Percentiles rank a stretch among this genome's conserved stretches.
Evolutionary conservation across 1,284 basidiomycete species (phyloP).

Genomic region (Inonotus hispidus): DNA sequence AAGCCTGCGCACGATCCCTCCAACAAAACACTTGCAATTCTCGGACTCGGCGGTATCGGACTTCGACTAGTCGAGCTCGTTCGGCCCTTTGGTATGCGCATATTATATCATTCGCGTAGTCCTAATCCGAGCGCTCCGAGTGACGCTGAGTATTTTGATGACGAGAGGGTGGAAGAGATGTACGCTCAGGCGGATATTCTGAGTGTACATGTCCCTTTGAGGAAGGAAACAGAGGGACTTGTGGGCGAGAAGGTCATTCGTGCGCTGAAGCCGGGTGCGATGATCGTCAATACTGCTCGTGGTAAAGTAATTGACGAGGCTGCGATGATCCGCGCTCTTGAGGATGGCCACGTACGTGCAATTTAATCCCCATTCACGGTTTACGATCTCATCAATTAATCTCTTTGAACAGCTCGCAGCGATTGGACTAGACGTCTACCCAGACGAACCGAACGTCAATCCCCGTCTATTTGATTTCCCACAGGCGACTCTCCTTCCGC

Average conservation of each 20-base stretch:
- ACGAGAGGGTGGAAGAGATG: conserved; percentile 62
- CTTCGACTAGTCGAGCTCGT: conserved; percentile 61
- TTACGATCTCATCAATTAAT: too few species aligned
- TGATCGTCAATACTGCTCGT: conserved; percentile 87
- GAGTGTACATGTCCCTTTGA: conserved; percentile 68
- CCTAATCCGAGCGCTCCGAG: conserved; percentile 54
- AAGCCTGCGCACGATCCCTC: conserved; percentile 70
- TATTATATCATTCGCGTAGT: conserved; percentile 76
- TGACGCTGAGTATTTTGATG: conserved; percentile 71
- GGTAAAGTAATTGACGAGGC: conserved; percentile 88
- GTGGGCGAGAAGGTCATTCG: conserved; percentile 79
- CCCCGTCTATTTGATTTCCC: conserved; percentile 74
- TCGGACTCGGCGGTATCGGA: conserved; percentile 91
- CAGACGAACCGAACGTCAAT: conserved; percentile 83
- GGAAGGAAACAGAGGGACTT: conserved; percentile 67
- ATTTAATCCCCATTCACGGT: too few species aligned
- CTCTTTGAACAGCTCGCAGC: conserved; percentile 53
- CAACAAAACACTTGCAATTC: conserved; percentile 74
- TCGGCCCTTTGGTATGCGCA: conserved; percentile 79
- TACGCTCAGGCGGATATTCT: conserved; percentile 76
- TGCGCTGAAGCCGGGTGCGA: conserved; percentile 72
- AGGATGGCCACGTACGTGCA: conserved; percentile 77
- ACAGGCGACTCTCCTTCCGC: conserved; percentile 80
- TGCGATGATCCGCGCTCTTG: conserved; percentile 78
- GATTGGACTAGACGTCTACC: conserved; percentile 88